Conservation (phyloP, 345 rosid genomes). For the Rhodomyrtus tomentosa region DNA sequence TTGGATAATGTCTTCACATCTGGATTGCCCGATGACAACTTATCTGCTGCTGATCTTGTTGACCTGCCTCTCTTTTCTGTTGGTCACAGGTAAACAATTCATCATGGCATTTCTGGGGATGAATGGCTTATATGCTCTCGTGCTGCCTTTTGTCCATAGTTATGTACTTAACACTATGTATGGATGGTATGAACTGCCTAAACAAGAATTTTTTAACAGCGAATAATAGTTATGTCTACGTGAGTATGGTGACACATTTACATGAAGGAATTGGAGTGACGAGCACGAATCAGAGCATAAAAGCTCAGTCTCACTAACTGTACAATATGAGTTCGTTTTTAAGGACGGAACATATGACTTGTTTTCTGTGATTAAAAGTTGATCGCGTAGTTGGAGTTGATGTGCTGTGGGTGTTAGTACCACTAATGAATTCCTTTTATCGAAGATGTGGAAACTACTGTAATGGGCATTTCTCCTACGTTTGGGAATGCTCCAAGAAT, state of each 20-base stretch:
- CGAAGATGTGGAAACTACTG: not conserved
- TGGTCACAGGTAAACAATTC: slow-evolving; percentile 59
- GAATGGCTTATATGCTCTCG: not conserved
- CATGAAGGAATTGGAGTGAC: not conserved
- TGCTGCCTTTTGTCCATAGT: not conserved
- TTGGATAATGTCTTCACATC: slow-evolving; percentile 39
- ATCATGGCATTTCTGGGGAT: not conserved
- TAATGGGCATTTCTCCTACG: not conserved
- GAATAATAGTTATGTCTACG: not conserved
- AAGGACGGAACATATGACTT: not conserved
- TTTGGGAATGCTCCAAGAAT: not conserved
- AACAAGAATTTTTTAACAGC: too few species aligned
- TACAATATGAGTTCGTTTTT: not conserved
- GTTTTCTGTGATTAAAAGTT: not conserved
- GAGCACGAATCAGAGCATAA: not conserved
- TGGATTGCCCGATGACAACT: slow-evolving; percentile 46
- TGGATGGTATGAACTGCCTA: too few species aligned
- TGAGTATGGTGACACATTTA: not conserved
- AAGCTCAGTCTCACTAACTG: not conserved
- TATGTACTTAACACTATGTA: too few species aligned
- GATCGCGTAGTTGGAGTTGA: not conserved
- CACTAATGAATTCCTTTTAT: not conserved
- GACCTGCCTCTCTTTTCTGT: slow-evolving; percentile 69
- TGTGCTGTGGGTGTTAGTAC: not conserved
- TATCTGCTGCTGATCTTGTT: slow-evolving; percentile 43